Evolutionary conservation across 192 early-diverging fungal species (phyloP), one percentile per base, ranked within the genome.

Genomic region (Entrophospora sp.): DNA sequence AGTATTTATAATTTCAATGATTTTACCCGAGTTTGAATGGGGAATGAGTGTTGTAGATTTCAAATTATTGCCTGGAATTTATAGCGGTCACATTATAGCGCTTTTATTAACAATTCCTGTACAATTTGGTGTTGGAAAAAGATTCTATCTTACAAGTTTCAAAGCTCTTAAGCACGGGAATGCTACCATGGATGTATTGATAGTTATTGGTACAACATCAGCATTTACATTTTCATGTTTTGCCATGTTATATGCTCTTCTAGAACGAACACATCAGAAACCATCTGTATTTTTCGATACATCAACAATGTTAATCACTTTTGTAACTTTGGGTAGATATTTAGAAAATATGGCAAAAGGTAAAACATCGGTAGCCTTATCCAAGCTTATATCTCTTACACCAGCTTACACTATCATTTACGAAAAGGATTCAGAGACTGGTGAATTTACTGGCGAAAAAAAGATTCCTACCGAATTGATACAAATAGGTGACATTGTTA

Each of bases 181-280:
- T 31, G 91, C 94, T 67, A 98, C 90, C 56, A 98, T 98, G 96
- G 96, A 98, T 69, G 90, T 96, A 32, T 75, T 98, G 28, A 82
- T 98, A 20, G 78, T 84, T 1, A 77, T 96, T 10, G 91, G 93
- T 9, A 98, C 96, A 3, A 72, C 90, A 32, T 77, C 88, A 12
- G 89, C 94, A 3, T 96, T 90, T 74, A 73, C 80, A 8, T 95
- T 92, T 68, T 93, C 91, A n/a, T 75, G 86, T 38, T 75, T 91
- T 18, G 83, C 89, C 48, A 85, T 96, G 72, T 24, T 82, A 4
- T 83, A 81, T 71, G 79, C 85, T 0, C 58, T 92, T 16, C 74
- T 66, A 0, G 73, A 75, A 57, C 76, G 73, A 20, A 64, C 72
- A 7, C 78, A 87, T 45, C 67, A 63, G 8, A 75, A 74, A 16